Evolutionary conservation across 208 protist genomes (phyloP).

Genomic region (Wallacemonas rigidus): DNA sequence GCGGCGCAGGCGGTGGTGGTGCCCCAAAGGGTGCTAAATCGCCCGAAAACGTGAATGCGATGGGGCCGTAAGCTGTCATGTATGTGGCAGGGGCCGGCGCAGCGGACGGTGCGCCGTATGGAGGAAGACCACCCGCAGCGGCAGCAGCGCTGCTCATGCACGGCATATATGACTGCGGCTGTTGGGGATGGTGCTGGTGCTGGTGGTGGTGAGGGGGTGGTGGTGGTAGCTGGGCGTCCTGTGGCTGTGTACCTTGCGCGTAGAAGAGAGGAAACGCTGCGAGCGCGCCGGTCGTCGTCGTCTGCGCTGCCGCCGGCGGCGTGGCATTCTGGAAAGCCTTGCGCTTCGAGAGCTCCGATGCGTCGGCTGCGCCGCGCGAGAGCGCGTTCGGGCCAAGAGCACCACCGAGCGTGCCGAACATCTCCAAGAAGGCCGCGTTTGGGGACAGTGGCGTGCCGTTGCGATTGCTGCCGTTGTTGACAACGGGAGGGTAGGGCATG

Average conservation of each 20-base stretch:
- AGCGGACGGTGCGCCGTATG: not conserved
- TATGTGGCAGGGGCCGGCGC: not conserved
- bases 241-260: not conserved
- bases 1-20: not conserved
- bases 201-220: no score
- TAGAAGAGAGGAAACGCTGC: not conserved
- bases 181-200: no score
- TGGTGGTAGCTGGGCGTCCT: no score
- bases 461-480: not conserved
- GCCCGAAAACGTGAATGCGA: not conserved
- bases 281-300: not conserved
- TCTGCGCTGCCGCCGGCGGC: not conserved
- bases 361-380: not conserved
- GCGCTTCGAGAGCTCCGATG: not conserved
- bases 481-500: not conserved
- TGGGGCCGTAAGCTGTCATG: conserved; percentile 10
- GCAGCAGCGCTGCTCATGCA: not conserved
- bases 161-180: no score
- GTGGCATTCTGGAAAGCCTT: not conserved
- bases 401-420: conserved; percentile 5
- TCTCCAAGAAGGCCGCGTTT: conserved; percentile 11
- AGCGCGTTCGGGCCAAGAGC: not conserved
- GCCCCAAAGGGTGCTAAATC: not conserved
- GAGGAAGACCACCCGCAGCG: not conserved
- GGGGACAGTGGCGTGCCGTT: not conserved